These are phyloP conservation scores for Guyanaporus albipodus DNA, from an alignment of 768 basidiomycete genomes.

Conservation along the genomic window DNA sequence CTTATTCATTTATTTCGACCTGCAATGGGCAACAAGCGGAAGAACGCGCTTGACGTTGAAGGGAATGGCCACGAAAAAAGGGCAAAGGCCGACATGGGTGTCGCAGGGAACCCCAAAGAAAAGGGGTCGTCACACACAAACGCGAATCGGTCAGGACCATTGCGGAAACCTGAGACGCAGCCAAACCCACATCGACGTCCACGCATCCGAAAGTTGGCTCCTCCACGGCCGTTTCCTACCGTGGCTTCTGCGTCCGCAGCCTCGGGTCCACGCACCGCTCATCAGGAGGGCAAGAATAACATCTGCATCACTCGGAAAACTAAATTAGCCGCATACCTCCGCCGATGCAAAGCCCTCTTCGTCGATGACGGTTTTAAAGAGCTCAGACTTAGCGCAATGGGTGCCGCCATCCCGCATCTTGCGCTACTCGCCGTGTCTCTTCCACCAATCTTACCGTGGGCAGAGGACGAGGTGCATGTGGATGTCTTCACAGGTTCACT, in stretches of 20 bases:
- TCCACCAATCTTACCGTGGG: conserved; percentile 67
- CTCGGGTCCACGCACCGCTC: conserved; percentile 75
- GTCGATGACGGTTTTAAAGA: conserved; percentile 77
- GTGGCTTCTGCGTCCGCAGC: conserved; percentile 73
- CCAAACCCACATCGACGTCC: conserved; percentile 18
- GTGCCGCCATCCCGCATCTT: conserved; percentile 84
- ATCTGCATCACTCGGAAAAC: conserved; percentile 81
- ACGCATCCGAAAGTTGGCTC: conserved; percentile 61
- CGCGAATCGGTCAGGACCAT: neutral
- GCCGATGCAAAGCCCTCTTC: conserved; percentile 70
- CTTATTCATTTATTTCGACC: too few relatives aligned
- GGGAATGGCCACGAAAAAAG: conserved; percentile 11
- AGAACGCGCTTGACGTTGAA: conserved; percentile 10
- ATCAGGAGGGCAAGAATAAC: conserved; percentile 75
- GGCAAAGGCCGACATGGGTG: conserved; percentile 9
- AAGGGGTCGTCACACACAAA: neutral
- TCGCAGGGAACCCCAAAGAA: conserved; percentile 2
- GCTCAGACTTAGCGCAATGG: conserved; percentile 76
- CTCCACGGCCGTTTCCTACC: conserved; percentile 72
- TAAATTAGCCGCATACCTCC: conserved; percentile 64
- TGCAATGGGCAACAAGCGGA: conserved; percentile 25
- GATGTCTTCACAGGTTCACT: conserved; percentile 67
- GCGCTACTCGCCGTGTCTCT: conserved; percentile 66
- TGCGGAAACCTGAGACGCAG: conserved; percentile 1
- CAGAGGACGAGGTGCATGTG: conserved; percentile 55